These are phyloP conservation scores for Colletotrichum chrysophilum DNA, from an alignment of 2,329 filamentous ascomycete genomes.

Conservation along the genomic window DNA sequence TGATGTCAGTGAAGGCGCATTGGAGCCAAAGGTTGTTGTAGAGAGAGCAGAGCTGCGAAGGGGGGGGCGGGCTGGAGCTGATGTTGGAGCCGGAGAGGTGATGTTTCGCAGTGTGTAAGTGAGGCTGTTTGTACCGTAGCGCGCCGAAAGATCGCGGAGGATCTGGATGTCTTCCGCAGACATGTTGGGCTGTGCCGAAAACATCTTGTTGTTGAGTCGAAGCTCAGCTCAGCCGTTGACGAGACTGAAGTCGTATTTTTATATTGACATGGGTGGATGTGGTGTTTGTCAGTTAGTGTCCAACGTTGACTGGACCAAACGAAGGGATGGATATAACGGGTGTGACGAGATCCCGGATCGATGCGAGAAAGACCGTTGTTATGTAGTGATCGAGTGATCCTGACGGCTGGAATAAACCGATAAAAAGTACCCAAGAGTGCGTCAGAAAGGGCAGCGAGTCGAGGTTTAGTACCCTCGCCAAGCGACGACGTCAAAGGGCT, in stretches of 20 bases:
- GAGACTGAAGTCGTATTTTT: background rate
- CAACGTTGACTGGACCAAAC: background rate
- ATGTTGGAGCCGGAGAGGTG: background rate
- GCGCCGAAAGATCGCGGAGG: slow-evolving; percentile 2
- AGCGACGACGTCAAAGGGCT: slow-evolving; percentile 3
- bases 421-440: background rate
- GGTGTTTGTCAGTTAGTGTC: background rate
- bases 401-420: background rate
- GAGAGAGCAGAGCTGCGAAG: slow-evolving; percentile 39
- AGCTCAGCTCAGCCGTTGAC: background rate
- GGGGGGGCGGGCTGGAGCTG: background rate
- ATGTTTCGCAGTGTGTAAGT: background rate
- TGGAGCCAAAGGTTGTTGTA: slow-evolving; percentile 46
- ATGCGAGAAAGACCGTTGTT: background rate
- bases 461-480: slow-evolving; percentile 8
- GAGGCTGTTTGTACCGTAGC: slow-evolving; percentile 5
- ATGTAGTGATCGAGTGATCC: background rate
- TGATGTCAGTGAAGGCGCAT: slow-evolving; percentile 39
- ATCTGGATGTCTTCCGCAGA: background rate
- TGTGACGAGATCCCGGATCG: background rate
- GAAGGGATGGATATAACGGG: background rate
- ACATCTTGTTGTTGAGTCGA: background rate
- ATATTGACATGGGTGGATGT: background rate
- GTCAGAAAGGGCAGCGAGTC: background rate
- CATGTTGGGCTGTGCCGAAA: background rate